Base-by-base conservation (phyloP, 2,329 filamentous ascomycete genomes). In the Epichloe gansuensis region DNA sequence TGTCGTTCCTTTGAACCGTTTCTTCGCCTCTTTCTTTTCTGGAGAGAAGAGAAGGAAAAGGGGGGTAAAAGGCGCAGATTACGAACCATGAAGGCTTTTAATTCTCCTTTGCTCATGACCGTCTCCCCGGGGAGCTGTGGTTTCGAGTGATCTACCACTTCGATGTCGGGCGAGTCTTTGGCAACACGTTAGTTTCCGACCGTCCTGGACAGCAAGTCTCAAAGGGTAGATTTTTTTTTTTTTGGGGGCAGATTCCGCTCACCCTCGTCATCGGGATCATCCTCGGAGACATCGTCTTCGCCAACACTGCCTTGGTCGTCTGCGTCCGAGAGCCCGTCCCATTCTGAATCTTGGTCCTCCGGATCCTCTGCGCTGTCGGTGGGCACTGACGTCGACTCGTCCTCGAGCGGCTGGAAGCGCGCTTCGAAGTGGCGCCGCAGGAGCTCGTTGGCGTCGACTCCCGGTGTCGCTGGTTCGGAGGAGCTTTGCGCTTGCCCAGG, bases 381-480 rank as follows among this genome's bases (percentile, higher is more conserved):
- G 47, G 7, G 21, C 34, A 8, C 4, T 11, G 35, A 7, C 21
- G 44, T 25, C 3, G 28, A 2, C 5, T 12, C 46, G 62, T 68
- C 65, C 42, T 74, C 74, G 41, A 95, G 67, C 8, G 91, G 89
- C 64, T 82, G 80, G 72, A 96, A 97, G 64, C 86, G 83, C 31
- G 88, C 81, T 69, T 96, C 93, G 64, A 97, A 97, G 65, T 91
- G 86, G 60, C 81, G 81, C 54, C 83, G 82, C 62, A 98, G 88
- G 54, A 91, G 78, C 52, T 85, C 88, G 60, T 88, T 82, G 12
- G 86, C 76, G 54, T 83, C 77, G 57, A 79, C 72, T 42, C 71
- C 66, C 1, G 65, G 69, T 25, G 66, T 51, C 2, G 61, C 54
- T 4, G 63, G 60, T 37, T 60, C 61, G 12, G 62, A 55, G 28